Evolutionary conservation across 2,329 filamentous ascomycete genomes (phyloP).

Genomic region (Macroventuria anomochaeta): DNA sequence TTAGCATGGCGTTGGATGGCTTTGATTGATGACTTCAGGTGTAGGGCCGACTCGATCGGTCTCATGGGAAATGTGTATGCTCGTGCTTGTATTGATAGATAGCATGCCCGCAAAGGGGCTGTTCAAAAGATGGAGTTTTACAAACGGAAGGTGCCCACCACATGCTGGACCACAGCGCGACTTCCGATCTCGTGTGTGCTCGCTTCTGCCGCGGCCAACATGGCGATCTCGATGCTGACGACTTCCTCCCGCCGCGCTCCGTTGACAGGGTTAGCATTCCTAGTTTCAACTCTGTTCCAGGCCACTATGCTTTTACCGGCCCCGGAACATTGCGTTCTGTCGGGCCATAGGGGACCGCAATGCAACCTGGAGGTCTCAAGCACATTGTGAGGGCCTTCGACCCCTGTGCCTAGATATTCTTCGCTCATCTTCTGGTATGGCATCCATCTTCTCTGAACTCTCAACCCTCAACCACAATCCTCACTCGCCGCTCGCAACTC

Average conservation of each 20-base stretch:
- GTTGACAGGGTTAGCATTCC: no score
- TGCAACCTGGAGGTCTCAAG: neutral
- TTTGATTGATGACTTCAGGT: neutral
- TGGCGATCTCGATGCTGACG: no score
- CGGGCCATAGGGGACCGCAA: no score
- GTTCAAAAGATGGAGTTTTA: neutral
- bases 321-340: no score
- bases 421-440: no score
- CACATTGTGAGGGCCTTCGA: neutral
- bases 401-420: neutral
- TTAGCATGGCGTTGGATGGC: conserved; percentile 22
- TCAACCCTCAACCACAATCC: no score
- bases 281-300: no score
- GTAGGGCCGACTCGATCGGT: neutral
- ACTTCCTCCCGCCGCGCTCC: no score
- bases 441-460: no score
- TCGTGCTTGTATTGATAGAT: conserved; percentile 17
- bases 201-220: neutral
- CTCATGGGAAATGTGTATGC: conserved; percentile 5
- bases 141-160: neutral
- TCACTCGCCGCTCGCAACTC: no score
- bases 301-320: no score
- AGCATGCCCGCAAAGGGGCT: neutral
- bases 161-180: neutral
- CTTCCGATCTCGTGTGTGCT: neutral